Conservation (phyloP, 2,329 filamentous ascomycete genomes). For the Trichoderma sp. region DNA sequence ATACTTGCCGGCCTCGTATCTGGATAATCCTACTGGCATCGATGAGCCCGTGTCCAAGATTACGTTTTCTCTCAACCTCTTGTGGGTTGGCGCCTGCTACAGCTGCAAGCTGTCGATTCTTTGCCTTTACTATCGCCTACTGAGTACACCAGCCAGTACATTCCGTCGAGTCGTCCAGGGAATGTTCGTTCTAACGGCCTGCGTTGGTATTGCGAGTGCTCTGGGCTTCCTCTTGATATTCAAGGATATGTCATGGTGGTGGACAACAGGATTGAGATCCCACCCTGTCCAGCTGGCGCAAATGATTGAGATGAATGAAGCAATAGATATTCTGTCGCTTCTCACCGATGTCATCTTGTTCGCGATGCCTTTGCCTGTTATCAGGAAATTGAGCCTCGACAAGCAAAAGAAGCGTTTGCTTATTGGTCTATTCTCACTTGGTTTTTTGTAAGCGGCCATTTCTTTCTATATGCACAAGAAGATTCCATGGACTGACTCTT, state of each 20-base stretch:
- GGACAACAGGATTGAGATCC: slow-evolving; percentile 10
- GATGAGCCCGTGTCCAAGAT: slow-evolving; percentile 16
- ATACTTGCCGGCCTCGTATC: slow-evolving; percentile 7
- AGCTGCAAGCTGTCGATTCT: slow-evolving; percentile 16
- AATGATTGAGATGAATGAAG: slow-evolving; percentile 16
- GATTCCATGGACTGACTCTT: not conserved
- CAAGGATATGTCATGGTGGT: slow-evolving; percentile 19
- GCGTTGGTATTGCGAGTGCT: not conserved
- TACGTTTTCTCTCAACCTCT: slow-evolving; percentile 12
- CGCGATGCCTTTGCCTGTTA: slow-evolving; percentile 14
- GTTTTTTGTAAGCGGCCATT: not conserved
- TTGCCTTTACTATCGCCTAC: slow-evolving; percentile 15
- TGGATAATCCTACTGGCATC: slow-evolving; percentile 17
- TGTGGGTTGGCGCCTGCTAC: slow-evolving; percentile 10
- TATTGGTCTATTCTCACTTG: slow-evolving; percentile 13
- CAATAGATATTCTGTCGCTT: slow-evolving; percentile 17
- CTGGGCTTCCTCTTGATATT: slow-evolving; percentile 14
- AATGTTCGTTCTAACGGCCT: slow-evolving; percentile 19
- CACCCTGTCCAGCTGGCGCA: not conserved
- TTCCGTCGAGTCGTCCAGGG: not conserved
- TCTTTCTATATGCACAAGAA: not conserved
- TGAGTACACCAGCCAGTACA: slow-evolving; percentile 12
- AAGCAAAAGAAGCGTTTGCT: slow-evolving; percentile 13
- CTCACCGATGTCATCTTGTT: slow-evolving; percentile 15
- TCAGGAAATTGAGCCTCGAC: slow-evolving; percentile 11